Evolutionary conservation across 441 rosid species (phyloP).

Genomic region (Bruguiera hainesii): DNA sequence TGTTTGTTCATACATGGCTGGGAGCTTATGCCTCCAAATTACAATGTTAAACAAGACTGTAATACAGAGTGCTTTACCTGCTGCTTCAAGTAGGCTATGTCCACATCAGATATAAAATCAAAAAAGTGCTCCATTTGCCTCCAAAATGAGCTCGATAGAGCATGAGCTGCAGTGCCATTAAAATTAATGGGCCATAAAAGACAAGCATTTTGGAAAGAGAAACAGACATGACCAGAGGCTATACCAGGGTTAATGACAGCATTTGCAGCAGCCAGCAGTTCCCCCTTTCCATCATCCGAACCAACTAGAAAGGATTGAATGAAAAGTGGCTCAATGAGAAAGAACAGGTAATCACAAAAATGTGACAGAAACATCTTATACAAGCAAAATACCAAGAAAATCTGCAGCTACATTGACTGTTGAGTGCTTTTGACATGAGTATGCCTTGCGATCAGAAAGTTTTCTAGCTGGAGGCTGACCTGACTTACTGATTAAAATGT

Average conservation of each 20-base stretch:
- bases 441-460: constrained; percentile 94
- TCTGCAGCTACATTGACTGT: constrained; percentile 57
- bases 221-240: constrained; percentile 8
- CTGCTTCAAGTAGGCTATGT: constrained; percentile 60
- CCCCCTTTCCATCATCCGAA: constrained; percentile 88
- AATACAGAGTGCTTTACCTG: constrained; percentile 45
- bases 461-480: constrained; percentile 96
- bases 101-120: constrained; percentile 68
- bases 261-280: constrained; percentile 91
- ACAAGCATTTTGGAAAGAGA: constrained; percentile 7
- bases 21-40: background rate
- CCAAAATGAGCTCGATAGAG: constrained; percentile 66
- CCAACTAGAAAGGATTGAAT: constrained; percentile 48
- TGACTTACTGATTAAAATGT: constrained; percentile 58
- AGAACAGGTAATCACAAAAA: constrained; percentile 14
- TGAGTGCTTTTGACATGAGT: constrained; percentile 73
- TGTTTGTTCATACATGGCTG: background rate
- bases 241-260: constrained; percentile 66
- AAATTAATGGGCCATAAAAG: constrained; percentile 29
- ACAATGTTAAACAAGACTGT: constrained; percentile 3
- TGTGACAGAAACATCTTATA: constrained; percentile 6
- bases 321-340: constrained; percentile 25
- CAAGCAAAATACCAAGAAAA: constrained; percentile 73
- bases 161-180: constrained; percentile 51
- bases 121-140: constrained; percentile 80